Evolutionary conservation across 805 yeast species (phyloP).

Genomic region (Grigorovia transvaalensis): DNA sequence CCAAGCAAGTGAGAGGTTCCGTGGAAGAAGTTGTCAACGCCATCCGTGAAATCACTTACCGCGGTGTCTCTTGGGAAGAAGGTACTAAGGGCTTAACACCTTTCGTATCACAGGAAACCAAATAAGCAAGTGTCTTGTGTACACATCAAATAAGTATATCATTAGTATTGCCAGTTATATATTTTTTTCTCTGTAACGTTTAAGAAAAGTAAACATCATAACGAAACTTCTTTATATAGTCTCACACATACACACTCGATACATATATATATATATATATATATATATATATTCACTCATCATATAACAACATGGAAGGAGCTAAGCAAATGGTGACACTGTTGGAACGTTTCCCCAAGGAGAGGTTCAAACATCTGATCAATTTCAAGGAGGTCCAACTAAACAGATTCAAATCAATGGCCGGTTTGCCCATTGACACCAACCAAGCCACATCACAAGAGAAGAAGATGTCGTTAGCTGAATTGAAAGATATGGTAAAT

Average conservation of each 20-base stretch:
- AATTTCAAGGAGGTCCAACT: conserved; percentile 62
- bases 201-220: not conserved
- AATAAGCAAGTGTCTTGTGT: no score
- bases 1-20: conserved; percentile 92
- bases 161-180: not conserved
- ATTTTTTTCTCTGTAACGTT: not conserved
- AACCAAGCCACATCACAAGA: conserved; percentile 28
- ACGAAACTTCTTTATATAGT: not conserved
- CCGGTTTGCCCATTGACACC: conserved; percentile 33
- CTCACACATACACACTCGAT: not conserved
- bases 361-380: conserved; percentile 55
- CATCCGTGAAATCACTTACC: conserved; percentile 63
- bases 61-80: conserved; percentile 71
- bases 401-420: conserved; percentile 42
- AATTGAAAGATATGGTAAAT: conserved; percentile 30
- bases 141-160: not conserved
- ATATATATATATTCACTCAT: no score
- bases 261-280: no score
- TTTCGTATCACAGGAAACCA: conserved; percentile 51
- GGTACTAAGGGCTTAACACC: conserved; percentile 65
- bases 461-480: conserved; percentile 33
- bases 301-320: conserved; percentile 30
- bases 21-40: conserved; percentile 64
- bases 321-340: conserved; percentile 48
- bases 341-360: conserved; percentile 56